phyloP scores from a whole-genome alignment of 2,329 filamentous ascomycete species.

The Aspergillus quadrilineatus region DNA sequence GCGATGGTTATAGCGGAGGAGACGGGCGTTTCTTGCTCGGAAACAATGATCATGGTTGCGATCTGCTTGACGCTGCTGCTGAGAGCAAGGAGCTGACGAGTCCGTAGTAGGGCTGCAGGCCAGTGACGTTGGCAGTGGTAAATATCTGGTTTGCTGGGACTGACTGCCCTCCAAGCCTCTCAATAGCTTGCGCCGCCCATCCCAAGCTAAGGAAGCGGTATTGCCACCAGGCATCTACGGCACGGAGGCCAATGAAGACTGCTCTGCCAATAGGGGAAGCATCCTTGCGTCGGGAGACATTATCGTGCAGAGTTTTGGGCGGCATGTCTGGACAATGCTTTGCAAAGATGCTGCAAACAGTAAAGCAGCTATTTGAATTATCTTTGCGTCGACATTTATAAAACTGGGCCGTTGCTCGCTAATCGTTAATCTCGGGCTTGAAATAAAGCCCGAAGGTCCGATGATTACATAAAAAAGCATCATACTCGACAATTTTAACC shows the following conservation, averaged over 20 bases:
- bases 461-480: not conserved
- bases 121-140: not conserved
- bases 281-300: constrained; percentile 9
- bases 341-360: too few relatives aligned
- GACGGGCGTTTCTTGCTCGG: constrained; percentile 10
- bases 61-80: constrained; percentile 16
- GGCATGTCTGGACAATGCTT: not conserved
- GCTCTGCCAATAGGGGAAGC: constrained; percentile 2
- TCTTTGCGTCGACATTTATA: too few relatives aligned
- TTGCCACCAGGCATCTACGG: constrained; percentile 9
- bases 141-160: not conserved
- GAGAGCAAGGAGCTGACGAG: not conserved
- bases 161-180: not conserved
- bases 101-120: not conserved
- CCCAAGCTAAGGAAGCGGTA: constrained; percentile 3
- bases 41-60: constrained; percentile 10
- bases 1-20: constrained; percentile 45
- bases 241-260: constrained; percentile 13
- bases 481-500: too few relatives aligned
- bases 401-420: not conserved
- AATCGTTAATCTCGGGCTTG: not conserved
- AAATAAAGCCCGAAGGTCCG: not conserved
- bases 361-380: too few relatives aligned
- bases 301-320: not conserved
- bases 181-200: not conserved